Base-by-base conservation (phyloP, 2,329 filamentous ascomycete genomes). In the Paecilomyces niveus region DNA sequence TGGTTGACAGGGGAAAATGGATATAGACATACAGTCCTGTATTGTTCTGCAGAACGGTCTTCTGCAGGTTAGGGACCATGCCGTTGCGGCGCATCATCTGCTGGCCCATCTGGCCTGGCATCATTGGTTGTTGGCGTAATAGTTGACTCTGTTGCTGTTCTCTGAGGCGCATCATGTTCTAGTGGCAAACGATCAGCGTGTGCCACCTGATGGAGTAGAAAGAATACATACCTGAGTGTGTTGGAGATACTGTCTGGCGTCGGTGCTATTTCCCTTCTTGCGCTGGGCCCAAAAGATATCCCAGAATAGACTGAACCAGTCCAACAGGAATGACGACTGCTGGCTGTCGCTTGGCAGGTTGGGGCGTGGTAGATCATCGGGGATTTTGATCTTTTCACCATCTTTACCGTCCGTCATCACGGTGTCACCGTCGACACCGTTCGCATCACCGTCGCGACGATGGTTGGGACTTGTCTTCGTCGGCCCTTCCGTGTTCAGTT, bases 281-380 rank as follows among this genome's bases (percentile, higher is more conserved):
- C 90, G 89, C 71, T 93, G 89, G 58, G 91, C 90, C 70, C 86
- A 86, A 75, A 89, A 95, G 66, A 97, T 91, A 69, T 99, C 94
- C 92, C 92, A 97, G 74, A 99, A 99, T 56, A 97, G 83, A 70
- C 88, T 90, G 80, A 95, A 99, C 94, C 94, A 99, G 69, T 97
- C 94, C 66, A 91, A 89, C n/a, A 99, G 81, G 69, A 99, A 97
- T 26, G 90, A 90, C 0, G 71, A 62, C 84, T 89, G 67, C 88
- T 89, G 57, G 83, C 83, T 61, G 60, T 76, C 79, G 62, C 85
- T 86, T 11, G 91, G 87, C 6, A 84, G 67, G 57, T 67, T 73
- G 15, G 77, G 76, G 24, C 76, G 81, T 3, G 93, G 93, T 45
- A 97, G 82, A 69, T 96, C 92, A 58, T 87, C 84, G 0, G 90